Percentiles rank a stretch among this genome's conserved stretches.
phyloP scores from a whole-genome alignment of 768 basidiomycete genomes.

The Boletus bicolor region DNA sequence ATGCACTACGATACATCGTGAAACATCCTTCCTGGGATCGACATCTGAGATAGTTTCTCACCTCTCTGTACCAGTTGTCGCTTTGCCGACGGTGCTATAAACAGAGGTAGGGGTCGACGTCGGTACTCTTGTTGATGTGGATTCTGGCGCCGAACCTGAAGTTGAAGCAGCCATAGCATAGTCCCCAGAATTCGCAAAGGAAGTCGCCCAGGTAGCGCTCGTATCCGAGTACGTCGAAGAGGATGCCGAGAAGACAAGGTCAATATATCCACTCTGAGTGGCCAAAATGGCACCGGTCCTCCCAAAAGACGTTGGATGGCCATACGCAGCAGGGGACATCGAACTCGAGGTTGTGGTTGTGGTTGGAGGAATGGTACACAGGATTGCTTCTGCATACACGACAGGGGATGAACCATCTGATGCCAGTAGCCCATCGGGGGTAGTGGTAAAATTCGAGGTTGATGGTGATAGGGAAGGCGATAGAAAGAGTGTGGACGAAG shows the following conservation, averaged over 20 bases:
- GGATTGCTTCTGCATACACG: not conserved
- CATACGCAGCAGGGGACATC: not conserved
- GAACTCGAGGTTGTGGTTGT: not conserved
- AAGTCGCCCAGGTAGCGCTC: not conserved
- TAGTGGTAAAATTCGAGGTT: not conserved
- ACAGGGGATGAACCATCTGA: not conserved
- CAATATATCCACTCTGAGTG: not conserved
- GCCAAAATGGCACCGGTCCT: not conserved
- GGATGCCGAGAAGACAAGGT: not conserved
- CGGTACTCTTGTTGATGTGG: not conserved
- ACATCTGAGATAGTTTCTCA: not conserved
- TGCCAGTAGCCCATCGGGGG: too few species aligned
- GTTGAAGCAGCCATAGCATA: not conserved
- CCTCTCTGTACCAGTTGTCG: slow-evolving; percentile 1
- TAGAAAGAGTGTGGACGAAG: not conserved
- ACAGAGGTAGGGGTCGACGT: not conserved
- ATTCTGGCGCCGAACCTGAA: not conserved
- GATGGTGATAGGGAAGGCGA: not conserved
- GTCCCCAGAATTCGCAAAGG: not conserved
- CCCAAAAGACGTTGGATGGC: not conserved
- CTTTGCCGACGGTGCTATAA: not conserved
- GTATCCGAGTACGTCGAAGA: not conserved
- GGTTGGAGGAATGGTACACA: too few species aligned
- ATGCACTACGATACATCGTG: not conserved
- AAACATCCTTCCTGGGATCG: not conserved